Percentiles rank a stretch among this genome's conserved stretches.
Conservation (phyloP, 441 rosid species). For the Pelargonium citronellum region DNA sequence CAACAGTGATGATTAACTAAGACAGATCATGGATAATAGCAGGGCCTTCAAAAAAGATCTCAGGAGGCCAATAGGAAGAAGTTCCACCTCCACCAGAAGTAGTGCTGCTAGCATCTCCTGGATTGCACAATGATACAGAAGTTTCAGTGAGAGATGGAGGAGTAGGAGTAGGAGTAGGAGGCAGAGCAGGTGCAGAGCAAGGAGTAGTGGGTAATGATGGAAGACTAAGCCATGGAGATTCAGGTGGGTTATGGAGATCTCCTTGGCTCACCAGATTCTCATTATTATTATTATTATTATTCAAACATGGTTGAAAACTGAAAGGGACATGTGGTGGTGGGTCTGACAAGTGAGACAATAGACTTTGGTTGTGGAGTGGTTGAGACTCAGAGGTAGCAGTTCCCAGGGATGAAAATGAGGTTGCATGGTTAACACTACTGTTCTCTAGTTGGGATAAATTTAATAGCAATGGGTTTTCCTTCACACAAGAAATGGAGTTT, state of each 20-base stretch:
- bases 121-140: slow-evolving; percentile 31
- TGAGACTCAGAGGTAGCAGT: slow-evolving; percentile 37
- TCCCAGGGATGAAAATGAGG: slow-evolving; percentile 21
- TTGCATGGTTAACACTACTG: slow-evolving; percentile 10
- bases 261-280: slow-evolving; percentile 37
- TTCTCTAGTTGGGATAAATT: slow-evolving; percentile 27
- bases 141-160: slow-evolving; percentile 23
- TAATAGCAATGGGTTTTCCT: slow-evolving; percentile 29
- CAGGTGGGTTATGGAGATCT: slow-evolving; percentile 24
- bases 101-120: slow-evolving; percentile 47
- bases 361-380: slow-evolving; percentile 60
- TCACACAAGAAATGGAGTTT: slow-evolving; percentile 31
- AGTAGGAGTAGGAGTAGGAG: too few relatives aligned
- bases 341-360: slow-evolving; percentile 34
- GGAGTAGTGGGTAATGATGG: slow-evolving; percentile 34
- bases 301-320: slow-evolving; percentile 62
- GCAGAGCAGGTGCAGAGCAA: slow-evolving; percentile 27
- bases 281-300: slow-evolving; percentile 21
- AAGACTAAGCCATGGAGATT: slow-evolving; percentile 40
- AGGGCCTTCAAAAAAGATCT: slow-evolving; percentile 53
- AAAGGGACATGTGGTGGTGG: slow-evolving; percentile 50
- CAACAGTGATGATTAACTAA: slow-evolving; percentile 22
- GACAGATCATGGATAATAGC: slow-evolving; percentile 42
- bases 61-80: slow-evolving; percentile 49
- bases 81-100: slow-evolving; percentile 49